Conservation (phyloP, 805 yeast genomes). For the Kluyveromyces aestuarii region DNA sequence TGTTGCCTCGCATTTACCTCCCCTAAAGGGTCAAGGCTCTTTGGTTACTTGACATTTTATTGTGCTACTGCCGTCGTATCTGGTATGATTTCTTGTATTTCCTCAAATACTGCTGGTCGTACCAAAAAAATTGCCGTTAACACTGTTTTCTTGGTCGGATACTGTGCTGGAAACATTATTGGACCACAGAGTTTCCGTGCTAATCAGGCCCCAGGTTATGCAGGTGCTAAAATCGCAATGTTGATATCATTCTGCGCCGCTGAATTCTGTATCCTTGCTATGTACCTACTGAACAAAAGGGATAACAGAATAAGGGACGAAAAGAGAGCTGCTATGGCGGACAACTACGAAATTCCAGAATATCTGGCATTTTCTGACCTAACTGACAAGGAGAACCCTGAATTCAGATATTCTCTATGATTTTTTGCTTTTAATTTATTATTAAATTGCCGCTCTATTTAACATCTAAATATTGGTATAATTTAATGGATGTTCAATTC, state of each 20-base stretch:
- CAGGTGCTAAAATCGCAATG: conserved; percentile 27
- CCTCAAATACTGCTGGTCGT: conserved; percentile 35
- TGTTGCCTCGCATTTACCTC: conserved; percentile 28
- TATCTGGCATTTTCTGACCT: conserved; percentile 35
- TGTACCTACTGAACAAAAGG: conserved; percentile 3
- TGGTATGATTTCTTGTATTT: conserved; percentile 3
- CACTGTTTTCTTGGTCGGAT: conserved; percentile 30
- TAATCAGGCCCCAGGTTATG: conserved; percentile 37
- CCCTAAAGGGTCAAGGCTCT: conserved; percentile 16
- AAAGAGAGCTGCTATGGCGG: conserved; percentile 6
- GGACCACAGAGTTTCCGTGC: conserved; percentile 45
- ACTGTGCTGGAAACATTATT: conserved; percentile 29
- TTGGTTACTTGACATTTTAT: conserved; percentile 12
- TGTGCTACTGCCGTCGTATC: conserved; percentile 1
- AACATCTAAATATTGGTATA: too few species aligned
- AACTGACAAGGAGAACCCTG: conserved; percentile 35
- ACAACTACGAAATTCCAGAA: conserved; percentile 18
- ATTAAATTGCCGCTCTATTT: too few species aligned
- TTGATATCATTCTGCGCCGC: conserved; percentile 2
- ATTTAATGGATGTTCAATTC: too few species aligned
- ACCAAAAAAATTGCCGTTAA: conserved; percentile 34
- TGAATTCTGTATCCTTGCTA: background rate
- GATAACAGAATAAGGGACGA: conserved; percentile 4
- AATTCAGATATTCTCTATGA: conserved; percentile 27
- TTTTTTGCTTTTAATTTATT: conserved; percentile 12